Conservation (phyloP, 2,329 filamentous ascomycete species). For the Fusarium sororula region DNA sequence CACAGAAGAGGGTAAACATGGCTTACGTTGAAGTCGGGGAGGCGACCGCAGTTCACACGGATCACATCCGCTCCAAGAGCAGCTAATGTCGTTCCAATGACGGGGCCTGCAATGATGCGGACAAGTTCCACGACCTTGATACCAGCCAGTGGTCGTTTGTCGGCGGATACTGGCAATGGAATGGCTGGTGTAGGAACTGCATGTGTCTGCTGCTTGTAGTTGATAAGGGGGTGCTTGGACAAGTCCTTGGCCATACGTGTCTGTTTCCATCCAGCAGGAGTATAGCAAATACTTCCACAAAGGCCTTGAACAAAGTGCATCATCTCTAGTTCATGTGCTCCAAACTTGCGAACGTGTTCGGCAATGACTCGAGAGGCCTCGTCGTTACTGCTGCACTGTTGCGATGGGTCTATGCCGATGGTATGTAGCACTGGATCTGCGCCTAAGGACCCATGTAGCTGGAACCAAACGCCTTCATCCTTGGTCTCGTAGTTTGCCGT, state of each 20-base stretch:
- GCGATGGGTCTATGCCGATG: neutral
- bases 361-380: neutral
- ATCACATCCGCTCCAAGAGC: neutral
- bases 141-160: neutral
- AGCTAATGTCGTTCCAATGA: neutral
- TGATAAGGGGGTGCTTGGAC: neutral
- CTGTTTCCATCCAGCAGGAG: neutral
- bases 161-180: neutral
- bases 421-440: neutral
- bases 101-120: neutral
- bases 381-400: neutral
- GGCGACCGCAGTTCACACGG: neutral
- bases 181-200: neutral
- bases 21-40: neutral
- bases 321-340: neutral
- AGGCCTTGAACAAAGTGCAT: neutral
- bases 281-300: neutral
- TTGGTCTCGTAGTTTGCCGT: conserved; percentile 30
- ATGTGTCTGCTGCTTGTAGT: neutral
- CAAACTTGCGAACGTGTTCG: neutral
- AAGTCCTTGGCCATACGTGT: neutral
- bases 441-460: conserved; percentile 31
- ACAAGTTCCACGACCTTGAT: neutral
- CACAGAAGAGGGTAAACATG: neutral
- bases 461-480: neutral